phyloP scores from a whole-genome alignment of 495 filamentous ascomycete genomes.

The Talaromyces proteolyticus region DNA sequence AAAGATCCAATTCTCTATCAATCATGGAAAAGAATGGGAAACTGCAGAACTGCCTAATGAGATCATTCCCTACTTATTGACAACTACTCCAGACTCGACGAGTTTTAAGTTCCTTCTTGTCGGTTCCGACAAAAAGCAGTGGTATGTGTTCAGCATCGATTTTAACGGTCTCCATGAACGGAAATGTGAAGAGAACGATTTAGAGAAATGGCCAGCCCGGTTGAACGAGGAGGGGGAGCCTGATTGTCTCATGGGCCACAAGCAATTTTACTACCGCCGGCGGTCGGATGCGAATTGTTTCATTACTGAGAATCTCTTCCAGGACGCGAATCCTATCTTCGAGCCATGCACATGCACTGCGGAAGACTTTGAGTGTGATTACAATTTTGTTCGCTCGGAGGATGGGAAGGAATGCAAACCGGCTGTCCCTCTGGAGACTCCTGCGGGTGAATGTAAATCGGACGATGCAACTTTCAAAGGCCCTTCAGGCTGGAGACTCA shows the following conservation, averaged over 20 bases:
- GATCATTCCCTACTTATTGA: constrained; percentile 61
- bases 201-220: constrained; percentile 83
- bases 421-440: constrained; percentile 40
- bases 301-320: constrained; percentile 69
- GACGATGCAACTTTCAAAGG: constrained; percentile 67
- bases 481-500: constrained; percentile 83
- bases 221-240: constrained; percentile 72
- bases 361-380: constrained; percentile 91
- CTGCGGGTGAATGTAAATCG: constrained; percentile 61
- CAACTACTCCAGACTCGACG: constrained; percentile 84
- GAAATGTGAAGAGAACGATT: constrained; percentile 74
- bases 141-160: constrained; percentile 64
- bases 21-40: constrained; percentile 82
- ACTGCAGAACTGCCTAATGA: constrained; percentile 54
- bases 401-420: constrained; percentile 60
- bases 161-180: constrained; percentile 76
- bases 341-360: constrained; percentile 73
- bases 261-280: constrained; percentile 72
- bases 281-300: constrained; percentile 87
- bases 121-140: constrained; percentile 38
- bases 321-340: constrained; percentile 58
- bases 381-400: constrained; percentile 68
- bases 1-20: constrained; percentile 71
- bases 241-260: constrained; percentile 91
- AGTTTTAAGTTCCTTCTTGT: constrained; percentile 83